Percentiles rank a stretch among this genome's conserved stretches.
Conservation (phyloP, 768 basidiomycete genomes). For the Termitomyces sp. region DNA sequence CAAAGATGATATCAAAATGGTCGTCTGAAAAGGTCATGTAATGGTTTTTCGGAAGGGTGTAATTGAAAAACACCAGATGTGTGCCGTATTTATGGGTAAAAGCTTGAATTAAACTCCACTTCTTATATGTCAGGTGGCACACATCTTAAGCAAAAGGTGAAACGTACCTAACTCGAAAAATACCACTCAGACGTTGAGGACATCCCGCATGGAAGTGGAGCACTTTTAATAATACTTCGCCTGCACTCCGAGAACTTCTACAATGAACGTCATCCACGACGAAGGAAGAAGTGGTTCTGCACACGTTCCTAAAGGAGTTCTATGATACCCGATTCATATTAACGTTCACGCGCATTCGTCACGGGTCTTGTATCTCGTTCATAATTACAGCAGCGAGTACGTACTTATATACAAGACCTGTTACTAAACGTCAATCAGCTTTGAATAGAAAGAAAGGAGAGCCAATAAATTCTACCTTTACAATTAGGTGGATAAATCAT, state of each 20-base stretch:
- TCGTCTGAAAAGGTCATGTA: slow-evolving; percentile 4
- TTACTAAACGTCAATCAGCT: background rate
- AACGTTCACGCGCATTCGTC: too few relatives aligned
- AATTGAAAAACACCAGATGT: background rate
- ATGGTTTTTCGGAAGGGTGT: background rate
- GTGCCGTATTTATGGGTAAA: background rate
- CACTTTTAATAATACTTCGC: too few relatives aligned
- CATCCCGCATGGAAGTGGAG: background rate
- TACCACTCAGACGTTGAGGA: too few relatives aligned
- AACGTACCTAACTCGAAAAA: background rate
- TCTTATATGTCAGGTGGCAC: background rate
- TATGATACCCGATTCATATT: background rate
- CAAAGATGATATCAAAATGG: slow-evolving; percentile 50
- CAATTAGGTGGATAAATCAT: slow-evolving; percentile 20
- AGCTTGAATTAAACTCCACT: too few relatives aligned
- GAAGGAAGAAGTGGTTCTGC: background rate
- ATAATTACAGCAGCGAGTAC: background rate
- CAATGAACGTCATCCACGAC: background rate
- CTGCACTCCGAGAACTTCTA: background rate
- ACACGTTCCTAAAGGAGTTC: background rate
- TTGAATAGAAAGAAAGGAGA: background rate
- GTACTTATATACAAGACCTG: background rate
- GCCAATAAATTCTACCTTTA: background rate
- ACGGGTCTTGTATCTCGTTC: background rate
- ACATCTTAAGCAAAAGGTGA: background rate